A percentile compares a stretch with the other conserved stretches of the same genome.
These are phyloP conservation scores for Leccinum subatratum DNA, from an alignment of 1,284 basidiomycete species.

Conservation along the genomic window DNA sequence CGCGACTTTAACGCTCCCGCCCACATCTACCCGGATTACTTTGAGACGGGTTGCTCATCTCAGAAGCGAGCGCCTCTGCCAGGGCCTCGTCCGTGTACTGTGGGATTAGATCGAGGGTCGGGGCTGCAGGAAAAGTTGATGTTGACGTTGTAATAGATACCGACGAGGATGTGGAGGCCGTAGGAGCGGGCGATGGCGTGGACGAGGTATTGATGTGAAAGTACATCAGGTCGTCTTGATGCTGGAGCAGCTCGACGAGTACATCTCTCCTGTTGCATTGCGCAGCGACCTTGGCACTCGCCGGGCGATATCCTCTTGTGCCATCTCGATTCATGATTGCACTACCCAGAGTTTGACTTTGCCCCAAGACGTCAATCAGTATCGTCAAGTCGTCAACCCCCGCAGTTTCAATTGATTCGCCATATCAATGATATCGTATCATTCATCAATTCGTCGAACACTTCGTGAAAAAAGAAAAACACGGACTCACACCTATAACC, in stretches of 20 bases:
- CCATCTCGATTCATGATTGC: no score
- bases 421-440: no score
- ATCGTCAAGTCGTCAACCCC: no score
- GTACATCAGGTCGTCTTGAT: slow-evolving; percentile 55
- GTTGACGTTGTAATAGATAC: neutral
- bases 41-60: slow-evolving; percentile 14
- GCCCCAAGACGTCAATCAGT: no score
- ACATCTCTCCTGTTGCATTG: slow-evolving; percentile 48
- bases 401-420: no score
- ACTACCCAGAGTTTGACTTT: no score
- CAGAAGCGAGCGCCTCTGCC: slow-evolving; percentile 22
- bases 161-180: no score
- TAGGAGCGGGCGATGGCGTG: neutral
- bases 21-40: slow-evolving; percentile 8
- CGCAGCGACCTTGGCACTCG: slow-evolving; percentile 49
- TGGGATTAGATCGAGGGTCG: neutral
- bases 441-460: no score
- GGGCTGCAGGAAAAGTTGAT: neutral
- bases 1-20: slow-evolving; percentile 19
- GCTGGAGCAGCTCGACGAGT: slow-evolving; percentile 53
- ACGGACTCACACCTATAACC: no score
- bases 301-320: slow-evolving; percentile 16
- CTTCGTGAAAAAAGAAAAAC: no score
- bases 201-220: slow-evolving; percentile 35
- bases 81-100: slow-evolving; percentile 17